A percentile compares a stretch with the other conserved stretches of the same genome.
Evolutionary conservation across 345 rosid genomes (phyloP).

Genomic region (Corchorus olitorius): DNA sequence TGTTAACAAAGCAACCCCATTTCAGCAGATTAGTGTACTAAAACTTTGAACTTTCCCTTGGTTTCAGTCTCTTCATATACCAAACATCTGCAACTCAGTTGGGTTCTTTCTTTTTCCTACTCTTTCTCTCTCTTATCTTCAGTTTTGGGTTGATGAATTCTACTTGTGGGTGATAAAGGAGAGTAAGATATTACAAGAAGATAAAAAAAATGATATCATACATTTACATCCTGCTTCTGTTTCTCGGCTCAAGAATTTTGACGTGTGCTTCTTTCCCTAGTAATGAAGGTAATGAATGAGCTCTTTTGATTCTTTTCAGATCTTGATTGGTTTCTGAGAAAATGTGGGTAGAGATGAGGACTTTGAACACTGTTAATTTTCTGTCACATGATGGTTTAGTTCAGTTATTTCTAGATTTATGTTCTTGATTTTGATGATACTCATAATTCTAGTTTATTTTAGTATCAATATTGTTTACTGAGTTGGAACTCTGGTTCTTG

Average conservation of each 20-base stretch:
- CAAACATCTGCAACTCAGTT: conserved; percentile 20
- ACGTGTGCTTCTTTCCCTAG: conserved; percentile 50
- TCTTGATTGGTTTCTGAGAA: conserved; percentile 50
- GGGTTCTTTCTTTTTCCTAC: conserved; percentile 12
- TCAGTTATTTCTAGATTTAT: background rate
- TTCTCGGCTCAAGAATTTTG: conserved; percentile 45
- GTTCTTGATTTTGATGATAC: conserved; percentile 17
- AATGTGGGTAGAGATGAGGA: conserved; percentile 17
- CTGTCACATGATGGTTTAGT: background rate
- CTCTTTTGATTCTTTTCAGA: conserved; percentile 36
- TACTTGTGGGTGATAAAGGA: conserved; percentile 27
- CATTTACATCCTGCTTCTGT: conserved; percentile 40
- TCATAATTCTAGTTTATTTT: conserved; percentile 2
- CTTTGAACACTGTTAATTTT: background rate
- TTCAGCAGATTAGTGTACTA: conserved; percentile 23
- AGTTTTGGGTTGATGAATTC: conserved; percentile 36
- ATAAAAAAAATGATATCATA: conserved; percentile 40
- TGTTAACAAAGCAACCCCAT: conserved; percentile 9
- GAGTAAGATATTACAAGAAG: conserved; percentile 27
- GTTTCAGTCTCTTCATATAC: conserved; percentile 19
- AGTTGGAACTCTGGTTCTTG: conserved; percentile 23
- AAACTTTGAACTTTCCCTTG: conserved; percentile 22
- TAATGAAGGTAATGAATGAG: conserved; percentile 62
- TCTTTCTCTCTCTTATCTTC: conserved; percentile 11
- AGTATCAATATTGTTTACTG: conserved; percentile 18